Evolutionary conservation across 345 rosid genomes (phyloP).

Genomic region (Nephelium lappaceum): DNA sequence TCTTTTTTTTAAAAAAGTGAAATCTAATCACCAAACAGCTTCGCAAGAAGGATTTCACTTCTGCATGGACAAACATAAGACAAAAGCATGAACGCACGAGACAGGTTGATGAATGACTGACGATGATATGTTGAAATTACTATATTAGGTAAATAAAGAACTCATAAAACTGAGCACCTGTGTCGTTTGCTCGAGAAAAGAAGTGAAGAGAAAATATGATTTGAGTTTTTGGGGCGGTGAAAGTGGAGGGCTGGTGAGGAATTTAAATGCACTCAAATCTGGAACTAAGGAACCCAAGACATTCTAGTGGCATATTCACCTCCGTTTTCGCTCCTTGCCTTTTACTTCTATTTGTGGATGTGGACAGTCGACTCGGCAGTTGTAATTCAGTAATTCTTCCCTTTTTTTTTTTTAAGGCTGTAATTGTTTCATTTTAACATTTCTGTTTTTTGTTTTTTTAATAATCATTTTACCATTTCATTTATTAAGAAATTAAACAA

Average conservation of each 20-base stretch:
- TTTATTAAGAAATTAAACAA: no score
- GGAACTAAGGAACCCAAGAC: not conserved
- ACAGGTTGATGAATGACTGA: not conserved
- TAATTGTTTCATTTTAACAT: no score
- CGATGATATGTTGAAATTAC: not conserved
- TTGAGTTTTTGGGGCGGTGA: not conserved
- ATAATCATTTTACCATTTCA: no score
- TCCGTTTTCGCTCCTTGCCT: not conserved
- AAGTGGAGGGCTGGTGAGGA: no score
- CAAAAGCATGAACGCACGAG: not conserved
- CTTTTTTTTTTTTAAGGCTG: no score
- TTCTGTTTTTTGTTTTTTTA: no score
- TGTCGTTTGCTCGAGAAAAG: not conserved
- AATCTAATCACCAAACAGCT: not conserved
- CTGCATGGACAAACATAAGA: not conserved
- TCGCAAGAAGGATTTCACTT: not conserved
- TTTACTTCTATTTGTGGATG: not conserved
- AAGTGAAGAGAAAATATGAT: not conserved
- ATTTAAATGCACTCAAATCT: not conserved
- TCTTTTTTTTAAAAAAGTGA: not conserved
- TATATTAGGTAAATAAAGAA: not conserved
- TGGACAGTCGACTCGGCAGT: no score
- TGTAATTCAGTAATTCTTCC: no score
- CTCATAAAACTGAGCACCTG: no score
- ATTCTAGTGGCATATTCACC: constrained; percentile 20